A percentile compares a stretch with the other conserved stretches of the same genome.
These are phyloP conservation scores for Alternaria postmessia DNA, from an alignment of 2,329 filamentous ascomycete genomes.

Conservation along the genomic window DNA sequence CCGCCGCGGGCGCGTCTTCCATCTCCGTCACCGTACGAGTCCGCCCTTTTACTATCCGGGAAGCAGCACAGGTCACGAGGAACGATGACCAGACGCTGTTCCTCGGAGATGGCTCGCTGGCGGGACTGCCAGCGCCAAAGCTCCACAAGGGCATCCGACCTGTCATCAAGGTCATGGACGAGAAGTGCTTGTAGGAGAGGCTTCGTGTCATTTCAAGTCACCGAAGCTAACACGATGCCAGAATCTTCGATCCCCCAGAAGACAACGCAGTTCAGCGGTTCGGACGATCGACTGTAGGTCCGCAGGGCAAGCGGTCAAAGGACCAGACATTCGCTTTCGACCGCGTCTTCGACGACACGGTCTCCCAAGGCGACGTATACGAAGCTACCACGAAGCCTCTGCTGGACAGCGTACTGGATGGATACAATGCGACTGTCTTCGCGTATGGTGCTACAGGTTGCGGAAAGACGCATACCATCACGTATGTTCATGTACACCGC, in stretches of 20 bases:
- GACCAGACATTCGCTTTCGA: slow-evolving; percentile 98
- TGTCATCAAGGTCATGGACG: slow-evolving; percentile 95
- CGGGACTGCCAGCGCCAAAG: slow-evolving; percentile 84
- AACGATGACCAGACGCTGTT: slow-evolving; percentile 88
- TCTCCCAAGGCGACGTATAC: slow-evolving; percentile 91
- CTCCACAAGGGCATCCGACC: slow-evolving; percentile 86
- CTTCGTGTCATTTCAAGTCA: background rate
- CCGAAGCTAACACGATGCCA: slow-evolving; percentile 53
- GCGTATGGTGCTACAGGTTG: slow-evolving; percentile 98
- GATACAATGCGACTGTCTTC: slow-evolving; percentile 98
- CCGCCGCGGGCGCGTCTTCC: slow-evolving; percentile 57
- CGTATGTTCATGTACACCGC: slow-evolving; percentile 40
- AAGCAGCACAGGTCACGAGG: slow-evolving; percentile 87
- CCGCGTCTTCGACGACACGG: slow-evolving; percentile 94
- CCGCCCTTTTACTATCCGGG: slow-evolving; percentile 79
- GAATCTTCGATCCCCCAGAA: slow-evolving; percentile 96
- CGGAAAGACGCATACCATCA: slow-evolving; percentile 97
- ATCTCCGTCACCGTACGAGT: slow-evolving; percentile 66
- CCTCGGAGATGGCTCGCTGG: slow-evolving; percentile 94
- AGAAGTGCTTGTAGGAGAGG: slow-evolving; percentile 83
- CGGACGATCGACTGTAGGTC: slow-evolving; percentile 74
- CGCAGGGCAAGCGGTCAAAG: slow-evolving; percentile 87
- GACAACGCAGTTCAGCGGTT: slow-evolving; percentile 92
- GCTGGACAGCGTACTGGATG: slow-evolving; percentile 94
- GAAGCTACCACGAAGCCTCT: slow-evolving; percentile 88